These are phyloP conservation scores for Gossypium stocksii DNA, from an alignment of 345 rosid genomes.

Conservation along the genomic window DNA sequence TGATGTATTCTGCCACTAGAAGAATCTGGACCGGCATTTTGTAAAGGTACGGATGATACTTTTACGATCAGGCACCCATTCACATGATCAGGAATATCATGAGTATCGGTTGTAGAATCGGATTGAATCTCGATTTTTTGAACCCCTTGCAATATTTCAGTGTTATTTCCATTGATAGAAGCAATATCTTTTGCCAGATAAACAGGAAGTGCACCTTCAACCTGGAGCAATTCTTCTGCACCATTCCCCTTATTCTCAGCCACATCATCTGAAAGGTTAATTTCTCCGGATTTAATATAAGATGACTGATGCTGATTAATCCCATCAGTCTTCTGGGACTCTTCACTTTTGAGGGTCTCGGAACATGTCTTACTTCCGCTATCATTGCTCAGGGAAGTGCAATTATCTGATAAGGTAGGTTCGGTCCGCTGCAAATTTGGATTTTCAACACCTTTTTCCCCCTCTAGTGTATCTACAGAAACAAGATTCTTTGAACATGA, in stretches of 20 bases:
- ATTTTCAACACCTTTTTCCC: constrained; percentile 20
- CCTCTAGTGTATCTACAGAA: constrained; percentile 21
- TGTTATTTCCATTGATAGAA: constrained; percentile 17
- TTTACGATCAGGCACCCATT: constrained; percentile 24
- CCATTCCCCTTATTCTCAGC: constrained; percentile 24
- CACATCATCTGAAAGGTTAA: constrained; percentile 23
- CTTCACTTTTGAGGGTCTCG: constrained; percentile 27
- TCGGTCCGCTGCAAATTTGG: constrained; percentile 24
- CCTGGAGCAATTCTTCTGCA: constrained; percentile 18
- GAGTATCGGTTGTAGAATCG: constrained; percentile 21
- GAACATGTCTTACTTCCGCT: constrained; percentile 21
- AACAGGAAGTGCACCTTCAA: constrained; percentile 26
- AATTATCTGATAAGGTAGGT: constrained; percentile 29
- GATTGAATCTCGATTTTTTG: constrained; percentile 25
- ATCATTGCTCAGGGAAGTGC: constrained; percentile 25
- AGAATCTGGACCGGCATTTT: constrained; percentile 42
- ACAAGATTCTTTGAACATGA: constrained; percentile 20
- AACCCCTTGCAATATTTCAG: constrained; percentile 18
- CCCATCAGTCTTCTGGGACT: constrained; percentile 27
- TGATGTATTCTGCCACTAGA: constrained; percentile 43
- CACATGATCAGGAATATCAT: constrained; percentile 33
- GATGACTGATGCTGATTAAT: constrained; percentile 30
- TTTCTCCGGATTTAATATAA: constrained; percentile 23
- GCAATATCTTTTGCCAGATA: constrained; percentile 30
- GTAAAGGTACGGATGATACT: constrained; percentile 23